Evolutionary conservation across 768 basidiomycete genomes (phyloP).

Genomic region (Albatrellus ellisii): DNA sequence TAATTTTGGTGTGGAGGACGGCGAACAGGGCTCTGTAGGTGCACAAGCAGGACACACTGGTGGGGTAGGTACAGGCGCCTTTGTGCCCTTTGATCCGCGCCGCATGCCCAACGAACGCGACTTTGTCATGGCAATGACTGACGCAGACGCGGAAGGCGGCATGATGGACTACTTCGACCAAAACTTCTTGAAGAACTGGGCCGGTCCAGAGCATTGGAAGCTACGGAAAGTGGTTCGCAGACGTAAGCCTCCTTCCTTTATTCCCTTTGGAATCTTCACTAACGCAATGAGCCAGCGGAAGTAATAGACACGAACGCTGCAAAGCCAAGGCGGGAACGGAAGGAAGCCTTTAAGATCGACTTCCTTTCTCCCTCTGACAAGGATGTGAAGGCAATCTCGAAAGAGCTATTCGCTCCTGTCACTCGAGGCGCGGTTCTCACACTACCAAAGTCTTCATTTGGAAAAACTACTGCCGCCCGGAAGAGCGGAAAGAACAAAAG

Average conservation of each 20-base stretch:
- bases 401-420: constrained; percentile 69
- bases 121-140: constrained; percentile 77
- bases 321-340: constrained; percentile 53
- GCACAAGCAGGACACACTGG: constrained; percentile 26
- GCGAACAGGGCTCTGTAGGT: constrained; percentile 29
- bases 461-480: constrained; percentile 22
- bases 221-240: constrained; percentile 67
- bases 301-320: constrained; percentile 35
- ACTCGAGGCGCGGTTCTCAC: constrained; percentile 60
- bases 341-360: constrained; percentile 75
- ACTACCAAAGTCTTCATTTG: constrained; percentile 26
- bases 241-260: constrained; percentile 33
- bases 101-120: constrained; percentile 65
- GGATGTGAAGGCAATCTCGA: constrained; percentile 43
- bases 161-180: constrained; percentile 88
- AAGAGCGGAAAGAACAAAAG: constrained; percentile 36
- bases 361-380: constrained; percentile 52
- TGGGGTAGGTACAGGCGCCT: constrained; percentile 38
- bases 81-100: constrained; percentile 79
- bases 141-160: constrained; percentile 44
- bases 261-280: constrained; percentile 3
- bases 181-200: constrained; percentile 87
- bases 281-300: constrained; percentile 25
- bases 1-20: constrained; percentile 21
- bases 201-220: constrained; percentile 98